These are phyloP conservation scores for Mycogone perniciosa DNA, from an alignment of 2,329 filamentous ascomycete species.

Conservation along the genomic window DNA sequence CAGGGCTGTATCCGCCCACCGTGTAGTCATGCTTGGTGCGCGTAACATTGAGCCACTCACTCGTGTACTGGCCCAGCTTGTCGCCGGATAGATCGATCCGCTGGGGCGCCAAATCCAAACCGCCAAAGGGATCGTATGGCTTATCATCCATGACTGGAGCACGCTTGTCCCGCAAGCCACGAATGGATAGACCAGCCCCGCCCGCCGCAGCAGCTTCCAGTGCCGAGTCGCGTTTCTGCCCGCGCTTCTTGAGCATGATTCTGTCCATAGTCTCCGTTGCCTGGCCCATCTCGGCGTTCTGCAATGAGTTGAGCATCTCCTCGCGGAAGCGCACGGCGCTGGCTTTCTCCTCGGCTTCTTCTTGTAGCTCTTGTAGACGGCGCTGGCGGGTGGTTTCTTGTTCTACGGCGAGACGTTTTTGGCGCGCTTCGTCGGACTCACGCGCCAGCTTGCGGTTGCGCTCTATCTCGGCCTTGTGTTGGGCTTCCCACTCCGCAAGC, in stretches of 20 bases:
- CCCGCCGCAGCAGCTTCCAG: slow-evolving; percentile 26
- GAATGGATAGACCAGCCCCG: slow-evolving; percentile 53
- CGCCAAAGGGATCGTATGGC: slow-evolving; percentile 85
- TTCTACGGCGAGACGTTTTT: slow-evolving; percentile 55
- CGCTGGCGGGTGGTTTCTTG: slow-evolving; percentile 56
- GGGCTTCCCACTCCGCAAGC: slow-evolving; percentile 59
- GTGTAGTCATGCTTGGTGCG: slow-evolving; percentile 59
- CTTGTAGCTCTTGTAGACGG: slow-evolving; percentile 55
- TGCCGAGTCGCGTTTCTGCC: slow-evolving; percentile 36
- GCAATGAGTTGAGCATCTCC: slow-evolving; percentile 64
- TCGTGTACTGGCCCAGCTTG: slow-evolving; percentile 60
- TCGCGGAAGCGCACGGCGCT: slow-evolving; percentile 58
- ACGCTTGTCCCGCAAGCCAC: slow-evolving; percentile 66
- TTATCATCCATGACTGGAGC: slow-evolving; percentile 48
- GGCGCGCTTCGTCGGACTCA: slow-evolving; percentile 48
- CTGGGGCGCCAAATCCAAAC: slow-evolving; percentile 59
- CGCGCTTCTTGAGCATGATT: slow-evolving; percentile 67
- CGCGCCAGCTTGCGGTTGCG: slow-evolving; percentile 50
- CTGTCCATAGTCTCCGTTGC: slow-evolving; percentile 53
- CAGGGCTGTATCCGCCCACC: slow-evolving; percentile 76
- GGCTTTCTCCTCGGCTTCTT: slow-evolving; percentile 64
- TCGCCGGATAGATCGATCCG: slow-evolving; percentile 55
- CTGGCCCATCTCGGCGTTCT: slow-evolving; percentile 52
- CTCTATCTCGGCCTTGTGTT: slow-evolving; percentile 64
- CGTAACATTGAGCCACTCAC: slow-evolving; percentile 63